These are phyloP conservation scores for Galeopsis tetrahit DNA, from an alignment of 257 asterid species.

Conservation along the genomic window DNA sequence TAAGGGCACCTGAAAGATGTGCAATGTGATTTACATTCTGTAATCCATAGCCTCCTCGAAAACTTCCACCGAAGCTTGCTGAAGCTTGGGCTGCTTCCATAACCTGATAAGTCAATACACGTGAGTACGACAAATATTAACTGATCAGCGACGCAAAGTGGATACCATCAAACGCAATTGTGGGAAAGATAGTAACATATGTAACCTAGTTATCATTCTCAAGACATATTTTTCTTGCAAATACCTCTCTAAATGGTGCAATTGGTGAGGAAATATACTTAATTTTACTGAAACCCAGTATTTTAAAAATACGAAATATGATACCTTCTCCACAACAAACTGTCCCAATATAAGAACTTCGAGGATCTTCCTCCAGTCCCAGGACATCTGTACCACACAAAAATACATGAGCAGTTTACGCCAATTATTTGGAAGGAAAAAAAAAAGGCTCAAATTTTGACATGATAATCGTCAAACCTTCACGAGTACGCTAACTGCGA, in stretches of 20 bases:
- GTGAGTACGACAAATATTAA: neutral
- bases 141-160: neutral
- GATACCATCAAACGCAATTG: neutral
- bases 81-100: conserved; percentile 99
- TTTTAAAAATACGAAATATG: neutral
- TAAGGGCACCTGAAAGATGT: conserved; percentile 90
- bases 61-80: conserved; percentile 58
- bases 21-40: conserved; percentile 91
- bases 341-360: conserved; percentile 96
- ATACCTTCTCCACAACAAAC: conserved; percentile 93
- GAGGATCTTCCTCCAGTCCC: conserved; percentile 99
- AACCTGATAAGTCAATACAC: conserved; percentile 52
- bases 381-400: conserved; percentile 71
- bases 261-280: neutral
- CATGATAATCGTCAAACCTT: conserved; percentile 49
- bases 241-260: neutral
- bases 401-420: conserved; percentile 11
- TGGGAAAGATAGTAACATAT: neutral
- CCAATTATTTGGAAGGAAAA: neutral
- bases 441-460: conserved; percentile 18
- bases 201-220: neutral
- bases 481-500: conserved; percentile 93
- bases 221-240: neutral
- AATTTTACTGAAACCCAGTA: neutral
- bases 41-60: conserved; percentile 56